These are phyloP conservation scores for Leishmania amazonensis DNA, from an alignment of 208 protist species.

Conservation along the genomic window DNA sequence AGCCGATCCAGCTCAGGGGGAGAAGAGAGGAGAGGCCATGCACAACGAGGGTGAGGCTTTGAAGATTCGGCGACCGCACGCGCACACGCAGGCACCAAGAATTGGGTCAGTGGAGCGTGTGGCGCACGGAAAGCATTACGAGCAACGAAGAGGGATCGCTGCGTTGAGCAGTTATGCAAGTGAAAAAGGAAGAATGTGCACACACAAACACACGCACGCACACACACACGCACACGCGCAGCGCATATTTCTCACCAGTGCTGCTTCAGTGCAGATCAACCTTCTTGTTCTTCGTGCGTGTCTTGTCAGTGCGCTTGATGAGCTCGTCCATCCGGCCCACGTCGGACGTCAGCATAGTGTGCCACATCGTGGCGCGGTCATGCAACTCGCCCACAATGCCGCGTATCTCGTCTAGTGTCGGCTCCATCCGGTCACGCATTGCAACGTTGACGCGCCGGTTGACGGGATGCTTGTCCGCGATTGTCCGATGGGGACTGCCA, in stretches of 20 bases:
- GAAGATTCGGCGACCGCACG: no score
- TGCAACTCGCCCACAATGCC: constrained; percentile 19
- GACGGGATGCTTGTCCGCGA: not conserved
- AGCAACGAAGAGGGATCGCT: not conserved
- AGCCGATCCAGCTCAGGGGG: not conserved
- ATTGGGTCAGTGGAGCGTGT: no score
- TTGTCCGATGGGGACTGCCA: not conserved
- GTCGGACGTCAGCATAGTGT: constrained; percentile 16
- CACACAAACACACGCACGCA: no score
- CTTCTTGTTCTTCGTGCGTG: not conserved
- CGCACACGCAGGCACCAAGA: no score
- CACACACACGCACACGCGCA: no score
- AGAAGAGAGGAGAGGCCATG: no score
- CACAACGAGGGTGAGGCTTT: no score
- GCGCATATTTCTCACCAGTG: not conserved
- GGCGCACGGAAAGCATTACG: not conserved
- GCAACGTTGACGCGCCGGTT: not conserved
- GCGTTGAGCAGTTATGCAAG: not conserved
- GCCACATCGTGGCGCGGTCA: constrained; percentile 13
- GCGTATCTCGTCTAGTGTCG: constrained; percentile 8
- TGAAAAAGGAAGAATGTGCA: not conserved
- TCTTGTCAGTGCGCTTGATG: constrained; percentile 7
- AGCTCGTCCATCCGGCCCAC: constrained; percentile 11
- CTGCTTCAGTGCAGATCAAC: not conserved
- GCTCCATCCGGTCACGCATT: constrained; percentile 1